Evolutionary conservation across 148 eudicot species (phyloP), one percentile per base, ranked within the genome.

Genomic region (Vaccinium vitisidaea): DNA sequence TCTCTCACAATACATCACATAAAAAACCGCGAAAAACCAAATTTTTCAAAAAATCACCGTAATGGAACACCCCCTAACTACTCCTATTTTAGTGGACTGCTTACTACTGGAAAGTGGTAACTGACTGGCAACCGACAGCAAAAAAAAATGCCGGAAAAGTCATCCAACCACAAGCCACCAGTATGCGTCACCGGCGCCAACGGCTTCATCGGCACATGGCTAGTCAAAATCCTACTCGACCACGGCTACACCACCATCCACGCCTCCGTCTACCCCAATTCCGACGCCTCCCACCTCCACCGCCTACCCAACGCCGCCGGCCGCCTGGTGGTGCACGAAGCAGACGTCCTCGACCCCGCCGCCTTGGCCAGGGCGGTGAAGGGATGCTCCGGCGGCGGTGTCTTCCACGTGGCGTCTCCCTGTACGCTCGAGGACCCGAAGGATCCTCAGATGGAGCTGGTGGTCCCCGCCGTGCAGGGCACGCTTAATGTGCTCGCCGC

Each of bases 381-480:
- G 53, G 95, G 91, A 0, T 92, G 98, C 77, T 43, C 81, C 32
- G 90, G 91, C 11, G 92, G 87, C 0, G 96, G 97, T 0, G 91
- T 96, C 70, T 94, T 96, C 92, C 98, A 96, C 91, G 96, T 96
- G 87, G 98, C 98, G 43, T 96, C 98, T 0, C 98, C 98, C 15
- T 96, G 98, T 48, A 84, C 91, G 5, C 88, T 96, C 5, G 94
- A 90, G 84, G 98, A 91, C 50, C 98, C 98, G 14, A 13, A 10
- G 71, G 98, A 93, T 79, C 95, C 95, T 5, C 91, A 93, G 82
- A 81, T 69, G 75, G 98, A 96, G 88, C 88, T 96, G 46, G 83
- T 96, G 84, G 90, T 85, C 46, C 98, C 98, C 27, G 98, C 98
- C 14, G 92, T 96, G 0, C 84, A 91, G 81, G 98, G 98, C 10